These are phyloP conservation scores for Guyanaporus albipodus DNA, from an alignment of 768 basidiomycete genomes.

Conservation along the genomic window DNA sequence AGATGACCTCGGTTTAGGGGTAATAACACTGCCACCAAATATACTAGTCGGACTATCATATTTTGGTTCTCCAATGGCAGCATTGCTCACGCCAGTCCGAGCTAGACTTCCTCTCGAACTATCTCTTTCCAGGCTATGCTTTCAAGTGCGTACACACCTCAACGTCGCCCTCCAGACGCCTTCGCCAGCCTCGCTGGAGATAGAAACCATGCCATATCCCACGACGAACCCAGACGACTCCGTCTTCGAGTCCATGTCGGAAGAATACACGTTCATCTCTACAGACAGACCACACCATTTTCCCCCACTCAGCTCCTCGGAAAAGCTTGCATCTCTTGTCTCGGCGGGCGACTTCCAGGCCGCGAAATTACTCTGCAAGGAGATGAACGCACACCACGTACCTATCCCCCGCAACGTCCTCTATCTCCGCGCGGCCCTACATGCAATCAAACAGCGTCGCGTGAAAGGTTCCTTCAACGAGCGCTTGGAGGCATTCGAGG, in stretches of 20 bases:
- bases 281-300: slow-evolving; percentile 4
- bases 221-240: slow-evolving; percentile 26
- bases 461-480: slow-evolving; percentile 13
- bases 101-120: slow-evolving; percentile 14
- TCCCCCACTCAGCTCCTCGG: slow-evolving; percentile 24
- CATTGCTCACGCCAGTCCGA: slow-evolving; percentile 21
- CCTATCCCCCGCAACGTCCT: slow-evolving; percentile 33
- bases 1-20: slow-evolving; percentile 1
- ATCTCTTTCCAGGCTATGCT: slow-evolving; percentile 13
- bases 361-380: slow-evolving; percentile 37
- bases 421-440: slow-evolving; percentile 38
- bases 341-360: slow-evolving; percentile 15
- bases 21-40: slow-evolving; percentile 8
- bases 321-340: slow-evolving; percentile 23
- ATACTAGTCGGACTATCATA: too few relatives aligned
- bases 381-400: slow-evolving; percentile 36
- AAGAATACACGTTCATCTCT: slow-evolving; percentile 30
- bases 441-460: slow-evolving; percentile 25
- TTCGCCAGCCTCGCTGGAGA: slow-evolving; percentile 35
- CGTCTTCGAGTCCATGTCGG: slow-evolving; percentile 35
- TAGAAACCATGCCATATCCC: slow-evolving; percentile 36
- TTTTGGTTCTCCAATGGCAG: too few relatives aligned
- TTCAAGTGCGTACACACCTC: slow-evolving; percentile 19
- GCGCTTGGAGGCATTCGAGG: slow-evolving; percentile 26
- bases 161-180: slow-evolving; percentile 26